Conservation (phyloP, 371 early-diverging fungal species). For the Rhizopus microsporus region DNA sequence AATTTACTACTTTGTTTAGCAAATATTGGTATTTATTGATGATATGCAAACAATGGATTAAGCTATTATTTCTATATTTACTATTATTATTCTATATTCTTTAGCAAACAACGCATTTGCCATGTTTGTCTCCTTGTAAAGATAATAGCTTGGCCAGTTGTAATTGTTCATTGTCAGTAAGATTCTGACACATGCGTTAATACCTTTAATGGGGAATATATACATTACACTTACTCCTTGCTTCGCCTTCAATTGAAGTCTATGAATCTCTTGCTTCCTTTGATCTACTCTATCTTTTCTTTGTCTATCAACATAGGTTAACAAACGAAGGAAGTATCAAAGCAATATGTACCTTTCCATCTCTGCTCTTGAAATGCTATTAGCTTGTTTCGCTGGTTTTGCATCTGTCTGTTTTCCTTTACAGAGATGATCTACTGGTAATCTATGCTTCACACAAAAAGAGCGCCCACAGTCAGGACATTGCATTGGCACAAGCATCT, state of each 20-base stretch:
- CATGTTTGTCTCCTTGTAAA: slow-evolving; percentile 14
- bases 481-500: slow-evolving; percentile 57
- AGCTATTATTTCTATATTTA: background rate
- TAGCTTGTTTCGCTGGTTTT: background rate
- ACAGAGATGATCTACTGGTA: slow-evolving; percentile 64
- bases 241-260: slow-evolving; percentile 31
- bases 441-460: slow-evolving; percentile 66
- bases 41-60: no score
- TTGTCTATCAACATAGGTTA: slow-evolving; percentile 9
- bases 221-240: slow-evolving; percentile 24
- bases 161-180: slow-evolving; percentile 42
- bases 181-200: slow-evolving; percentile 13
- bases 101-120: slow-evolving; percentile 26
- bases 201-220: background rate
- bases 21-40: no score
- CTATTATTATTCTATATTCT: background rate
- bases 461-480: slow-evolving; percentile 60
- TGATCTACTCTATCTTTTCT: slow-evolving; percentile 18
- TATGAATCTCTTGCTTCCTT: slow-evolving; percentile 34
- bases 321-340: background rate
- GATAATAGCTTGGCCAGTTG: slow-evolving; percentile 38
- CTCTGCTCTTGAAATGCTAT: slow-evolving; percentile 21
- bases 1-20: no score
- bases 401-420: slow-evolving; percentile 20
- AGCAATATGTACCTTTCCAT: slow-evolving; percentile 20